phyloP scores from a whole-genome alignment of 2,329 filamentous ascomycete genomes.

The Hymenoscyphus fructigenus region DNA sequence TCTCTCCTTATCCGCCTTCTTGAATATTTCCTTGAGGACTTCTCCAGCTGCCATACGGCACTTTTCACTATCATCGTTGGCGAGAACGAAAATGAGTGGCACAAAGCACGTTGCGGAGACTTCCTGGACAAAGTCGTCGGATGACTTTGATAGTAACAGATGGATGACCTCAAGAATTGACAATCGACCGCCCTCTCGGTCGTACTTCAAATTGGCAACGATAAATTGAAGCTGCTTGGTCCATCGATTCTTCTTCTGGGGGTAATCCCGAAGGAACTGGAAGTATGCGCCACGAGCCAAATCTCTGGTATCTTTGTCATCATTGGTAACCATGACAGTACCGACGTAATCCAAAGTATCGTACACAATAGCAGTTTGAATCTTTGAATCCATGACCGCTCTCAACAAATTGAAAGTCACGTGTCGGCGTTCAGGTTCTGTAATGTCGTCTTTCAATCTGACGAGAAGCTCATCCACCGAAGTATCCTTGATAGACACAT shows the following conservation, averaged over 20 bases:
- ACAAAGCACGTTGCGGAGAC: constrained; percentile 80
- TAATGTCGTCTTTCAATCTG: constrained; percentile 82
- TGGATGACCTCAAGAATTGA: constrained; percentile 93
- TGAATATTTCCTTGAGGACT: constrained; percentile 78
- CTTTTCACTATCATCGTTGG: constrained; percentile 83
- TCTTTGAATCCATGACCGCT: constrained; percentile 78
- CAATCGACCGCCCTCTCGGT: constrained; percentile 81
- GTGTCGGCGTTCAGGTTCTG: constrained; percentile 88
- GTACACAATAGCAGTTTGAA: constrained; percentile 85
- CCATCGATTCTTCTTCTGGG: constrained; percentile 87
- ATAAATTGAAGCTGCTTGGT: constrained; percentile 86
- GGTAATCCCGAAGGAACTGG: constrained; percentile 92
- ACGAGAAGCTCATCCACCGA: constrained; percentile 80
- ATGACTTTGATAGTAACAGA: constrained; percentile 80
- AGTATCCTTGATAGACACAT: constrained; percentile 73
- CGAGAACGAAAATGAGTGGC: constrained; percentile 78
- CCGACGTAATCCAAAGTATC: constrained; percentile 88
- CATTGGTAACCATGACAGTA: constrained; percentile 92
- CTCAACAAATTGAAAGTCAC: constrained; percentile 93
- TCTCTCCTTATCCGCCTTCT: constrained; percentile 71
- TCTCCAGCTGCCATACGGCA: constrained; percentile 81
- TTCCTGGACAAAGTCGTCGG: constrained; percentile 78
- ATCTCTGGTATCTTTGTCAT: constrained; percentile 84
- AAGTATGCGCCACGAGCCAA: constrained; percentile 87
- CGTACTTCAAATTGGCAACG: constrained; percentile 86